Conservation (phyloP, 495 filamentous ascomycete species). For the Penicillium soppii region DNA sequence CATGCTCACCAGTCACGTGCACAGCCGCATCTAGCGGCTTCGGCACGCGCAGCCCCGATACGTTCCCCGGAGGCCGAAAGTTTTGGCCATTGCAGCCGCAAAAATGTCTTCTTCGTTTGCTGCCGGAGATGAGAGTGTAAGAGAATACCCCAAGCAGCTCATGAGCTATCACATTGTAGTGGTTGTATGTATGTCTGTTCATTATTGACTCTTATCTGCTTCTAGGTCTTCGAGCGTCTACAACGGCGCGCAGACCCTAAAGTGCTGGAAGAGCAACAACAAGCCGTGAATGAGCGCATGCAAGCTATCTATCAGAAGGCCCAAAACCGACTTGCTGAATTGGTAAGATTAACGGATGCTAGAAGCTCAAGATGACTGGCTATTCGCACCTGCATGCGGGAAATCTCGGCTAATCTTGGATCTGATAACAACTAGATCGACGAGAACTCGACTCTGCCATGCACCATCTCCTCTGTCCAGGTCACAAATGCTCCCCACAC, state of each 20-base stretch:
- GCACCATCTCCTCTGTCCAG: conserved; percentile 77
- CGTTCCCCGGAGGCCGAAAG: conserved; percentile 9
- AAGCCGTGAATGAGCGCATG: conserved; percentile 61
- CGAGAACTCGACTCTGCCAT: conserved; percentile 73
- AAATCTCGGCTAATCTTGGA: conserved; percentile 15
- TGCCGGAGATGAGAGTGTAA: conserved; percentile 45
- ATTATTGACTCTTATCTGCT: conserved; percentile 3
- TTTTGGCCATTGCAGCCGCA: conserved; percentile 38
- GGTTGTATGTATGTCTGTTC: too few species aligned
- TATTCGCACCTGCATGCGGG: conserved; percentile 1
- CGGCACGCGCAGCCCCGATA: conserved; percentile 19
- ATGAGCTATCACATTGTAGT: neutral
- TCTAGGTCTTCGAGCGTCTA: conserved; percentile 65
- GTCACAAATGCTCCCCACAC: conserved; percentile 78
- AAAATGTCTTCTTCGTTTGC: conserved; percentile 46
- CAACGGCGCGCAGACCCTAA: conserved; percentile 61
- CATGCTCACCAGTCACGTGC: conserved; percentile 29
- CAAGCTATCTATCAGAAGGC: conserved; percentile 64
- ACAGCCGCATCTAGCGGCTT: conserved; percentile 7
- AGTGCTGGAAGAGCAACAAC: conserved; percentile 59
- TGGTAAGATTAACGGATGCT: conserved; percentile 29
- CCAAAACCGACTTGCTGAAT: conserved; percentile 58
- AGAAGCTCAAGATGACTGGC: neutral
- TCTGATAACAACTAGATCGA: conserved; percentile 57
- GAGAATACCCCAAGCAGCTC: neutral